Evolutionary conservation across 2,329 filamentous ascomycete genomes (phyloP).

Genomic region (Trichoderma cornu-damae): DNA sequence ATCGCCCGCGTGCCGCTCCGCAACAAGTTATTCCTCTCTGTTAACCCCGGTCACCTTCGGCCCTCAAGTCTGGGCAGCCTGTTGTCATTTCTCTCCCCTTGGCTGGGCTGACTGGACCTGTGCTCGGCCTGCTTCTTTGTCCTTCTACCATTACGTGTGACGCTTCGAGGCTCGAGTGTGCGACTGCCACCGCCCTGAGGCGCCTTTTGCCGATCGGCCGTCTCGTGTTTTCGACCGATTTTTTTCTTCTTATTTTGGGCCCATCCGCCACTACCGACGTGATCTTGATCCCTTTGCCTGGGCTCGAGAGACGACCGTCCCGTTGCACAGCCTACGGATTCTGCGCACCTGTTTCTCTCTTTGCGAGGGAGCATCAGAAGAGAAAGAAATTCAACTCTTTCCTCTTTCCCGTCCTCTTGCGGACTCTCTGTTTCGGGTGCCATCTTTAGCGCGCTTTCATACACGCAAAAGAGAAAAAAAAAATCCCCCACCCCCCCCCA

Average conservation of each 20-base stretch:
- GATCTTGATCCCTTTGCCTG: slow-evolving; percentile 19
- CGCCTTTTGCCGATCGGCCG: slow-evolving; percentile 13
- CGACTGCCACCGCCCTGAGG: slow-evolving; percentile 15
- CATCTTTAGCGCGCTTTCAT: background rate
- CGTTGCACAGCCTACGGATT: slow-evolving; percentile 15
- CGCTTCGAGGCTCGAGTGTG: slow-evolving; percentile 6
- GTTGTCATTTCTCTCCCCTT: slow-evolving; percentile 13
- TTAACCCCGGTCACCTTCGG: slow-evolving; percentile 11
- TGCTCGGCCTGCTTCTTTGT: slow-evolving; percentile 15
- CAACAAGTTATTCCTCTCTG: slow-evolving; percentile 10
- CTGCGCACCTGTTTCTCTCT: background rate
- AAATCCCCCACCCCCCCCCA: too few relatives aligned
- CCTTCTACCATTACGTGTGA: slow-evolving; percentile 6
- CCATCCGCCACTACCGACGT: slow-evolving; percentile 19
- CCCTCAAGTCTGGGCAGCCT: slow-evolving; percentile 10
- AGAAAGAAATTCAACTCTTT: background rate
- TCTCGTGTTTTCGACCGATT: slow-evolving; percentile 7
- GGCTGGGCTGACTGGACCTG: slow-evolving; percentile 2
- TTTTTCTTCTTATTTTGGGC: background rate
- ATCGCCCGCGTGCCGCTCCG: slow-evolving; percentile 17
- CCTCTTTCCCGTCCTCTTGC: background rate
- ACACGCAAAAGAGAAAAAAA: background rate
- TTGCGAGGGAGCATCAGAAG: background rate
- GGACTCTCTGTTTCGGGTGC: background rate
- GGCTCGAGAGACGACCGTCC: slow-evolving; percentile 20